phyloP scores from a whole-genome alignment of 768 basidiomycete genomes.

The Cystobasidium ongulense region DNA sequence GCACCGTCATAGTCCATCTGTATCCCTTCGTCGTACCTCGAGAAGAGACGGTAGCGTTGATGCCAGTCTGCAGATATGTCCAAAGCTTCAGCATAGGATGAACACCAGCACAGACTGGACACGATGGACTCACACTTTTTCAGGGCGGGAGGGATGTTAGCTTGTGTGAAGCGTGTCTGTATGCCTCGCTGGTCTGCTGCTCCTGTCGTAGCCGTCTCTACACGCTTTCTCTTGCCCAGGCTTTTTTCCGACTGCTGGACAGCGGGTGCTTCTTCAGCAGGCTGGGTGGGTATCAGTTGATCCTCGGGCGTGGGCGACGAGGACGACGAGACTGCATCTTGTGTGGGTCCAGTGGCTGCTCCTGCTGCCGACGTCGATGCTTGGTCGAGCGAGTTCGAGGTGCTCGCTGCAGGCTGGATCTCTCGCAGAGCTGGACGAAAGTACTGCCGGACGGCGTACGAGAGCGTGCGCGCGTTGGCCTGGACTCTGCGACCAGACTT shows the following conservation, averaged over 20 bases:
- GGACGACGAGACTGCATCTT: not conserved
- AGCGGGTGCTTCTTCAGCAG: not conserved
- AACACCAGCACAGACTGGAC: not conserved
- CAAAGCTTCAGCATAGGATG: not conserved
- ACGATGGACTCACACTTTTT: not conserved
- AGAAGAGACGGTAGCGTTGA: constrained; percentile 74
- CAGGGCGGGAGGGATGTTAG: constrained; percentile 1
- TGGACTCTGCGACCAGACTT: constrained; percentile 13
- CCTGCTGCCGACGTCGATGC: not conserved
- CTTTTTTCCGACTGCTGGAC: constrained; percentile 9
- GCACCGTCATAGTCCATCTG: constrained; percentile 92
- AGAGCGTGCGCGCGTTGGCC: constrained; percentile 15
- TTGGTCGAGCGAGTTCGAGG: not conserved
- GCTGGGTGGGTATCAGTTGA: constrained; percentile 23
- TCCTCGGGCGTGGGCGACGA: not conserved
- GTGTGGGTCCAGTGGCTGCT: not conserved
- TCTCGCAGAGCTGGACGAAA: constrained; percentile 4
- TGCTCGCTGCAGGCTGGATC: not conserved
- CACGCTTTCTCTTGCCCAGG: constrained; percentile 22
- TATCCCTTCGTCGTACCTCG: constrained; percentile 62
- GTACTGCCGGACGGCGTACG: not conserved
- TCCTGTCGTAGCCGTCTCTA: constrained; percentile 10
- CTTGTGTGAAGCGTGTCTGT: not conserved
- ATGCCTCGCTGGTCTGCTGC: not conserved
- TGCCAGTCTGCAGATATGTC: constrained; percentile 58